Evolutionary conservation across 441 rosid genomes (phyloP).

Genomic region (Populus tomentosa): DNA sequence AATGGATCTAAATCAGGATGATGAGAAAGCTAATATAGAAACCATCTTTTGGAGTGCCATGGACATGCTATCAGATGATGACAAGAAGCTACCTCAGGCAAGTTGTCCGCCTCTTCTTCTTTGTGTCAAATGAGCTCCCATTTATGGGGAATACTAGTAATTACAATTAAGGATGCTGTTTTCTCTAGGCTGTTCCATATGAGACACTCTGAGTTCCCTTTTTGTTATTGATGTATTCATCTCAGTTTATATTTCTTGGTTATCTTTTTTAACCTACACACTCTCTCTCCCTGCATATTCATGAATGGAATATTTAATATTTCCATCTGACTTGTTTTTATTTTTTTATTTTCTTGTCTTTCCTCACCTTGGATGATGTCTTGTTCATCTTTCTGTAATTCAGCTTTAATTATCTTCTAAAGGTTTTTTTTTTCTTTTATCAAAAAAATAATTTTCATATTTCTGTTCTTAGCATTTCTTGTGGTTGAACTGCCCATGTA

Average conservation of each 20-base stretch:
- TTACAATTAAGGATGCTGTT: not conserved
- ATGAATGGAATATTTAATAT: too few species aligned
- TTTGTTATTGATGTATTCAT: not conserved
- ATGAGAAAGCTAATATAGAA: constrained; percentile 82
- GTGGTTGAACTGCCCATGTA: not conserved
- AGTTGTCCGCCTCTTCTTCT: constrained; percentile 32
- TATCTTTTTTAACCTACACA: not conserved
- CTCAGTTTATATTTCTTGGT: not conserved
- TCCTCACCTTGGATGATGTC: not conserved
- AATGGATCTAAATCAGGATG: constrained; percentile 87
- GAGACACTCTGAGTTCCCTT: not conserved
- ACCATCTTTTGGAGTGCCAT: constrained; percentile 92
- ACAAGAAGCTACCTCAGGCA: constrained; percentile 99
- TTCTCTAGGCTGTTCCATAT: not conserved
- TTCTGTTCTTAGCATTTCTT: not conserved
- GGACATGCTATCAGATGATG: constrained; percentile 97
- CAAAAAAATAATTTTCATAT: not conserved
- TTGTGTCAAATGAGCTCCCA: not conserved
- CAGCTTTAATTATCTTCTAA: not conserved
- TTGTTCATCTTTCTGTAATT: not conserved
- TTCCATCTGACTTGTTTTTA: too few species aligned
- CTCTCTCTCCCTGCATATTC: not conserved
- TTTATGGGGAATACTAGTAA: not conserved
- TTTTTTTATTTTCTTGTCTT: not conserved
- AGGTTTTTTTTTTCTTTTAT: not conserved